Conservation (phyloP, 768 basidiomycete genomes). For the Pleurotus tuber-regium region DNA sequence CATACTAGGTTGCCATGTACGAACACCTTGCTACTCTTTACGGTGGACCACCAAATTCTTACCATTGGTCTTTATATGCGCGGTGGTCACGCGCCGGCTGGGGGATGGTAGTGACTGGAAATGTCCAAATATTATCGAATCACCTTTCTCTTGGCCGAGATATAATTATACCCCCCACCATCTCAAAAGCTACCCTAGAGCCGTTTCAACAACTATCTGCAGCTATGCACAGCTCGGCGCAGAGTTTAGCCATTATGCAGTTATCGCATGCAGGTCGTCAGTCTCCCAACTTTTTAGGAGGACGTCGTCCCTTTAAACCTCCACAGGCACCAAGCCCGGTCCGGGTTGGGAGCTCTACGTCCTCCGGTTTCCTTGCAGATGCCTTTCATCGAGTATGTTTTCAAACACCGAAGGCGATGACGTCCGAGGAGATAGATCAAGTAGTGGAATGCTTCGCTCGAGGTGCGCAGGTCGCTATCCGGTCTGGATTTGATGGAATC, state of each 20-base stretch:
- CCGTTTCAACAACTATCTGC: slow-evolving; percentile 52
- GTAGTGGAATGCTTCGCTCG: slow-evolving; percentile 62
- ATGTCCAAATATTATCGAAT: slow-evolving; percentile 61
- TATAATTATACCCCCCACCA: slow-evolving; percentile 48
- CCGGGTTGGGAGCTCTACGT: slow-evolving; percentile 35
- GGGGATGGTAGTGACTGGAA: slow-evolving; percentile 91
- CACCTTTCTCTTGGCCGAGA: slow-evolving; percentile 77
- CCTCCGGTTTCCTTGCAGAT: slow-evolving; percentile 26
- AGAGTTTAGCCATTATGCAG: slow-evolving; percentile 68
- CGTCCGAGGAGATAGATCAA: slow-evolving; percentile 52
- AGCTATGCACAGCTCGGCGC: slow-evolving; percentile 38
- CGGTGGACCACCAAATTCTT: slow-evolving; percentile 71
- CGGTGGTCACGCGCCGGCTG: slow-evolving; percentile 75
- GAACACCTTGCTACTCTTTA: slow-evolving; percentile 69
- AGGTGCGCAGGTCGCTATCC: slow-evolving; percentile 61
- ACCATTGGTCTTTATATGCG: slow-evolving; percentile 65
- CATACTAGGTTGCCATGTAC: slow-evolving; percentile 92
- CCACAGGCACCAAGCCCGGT: slow-evolving; percentile 75
- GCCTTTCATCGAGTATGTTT: slow-evolving; percentile 51
- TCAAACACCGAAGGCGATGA: slow-evolving; percentile 63
- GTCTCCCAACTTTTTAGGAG: slow-evolving; percentile 69
- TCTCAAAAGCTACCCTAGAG: slow-evolving; percentile 40
- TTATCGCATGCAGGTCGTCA: slow-evolving; percentile 84
- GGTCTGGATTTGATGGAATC: slow-evolving; percentile 82
- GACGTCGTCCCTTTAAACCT: slow-evolving; percentile 53